phyloP scores from a whole-genome alignment of 1,139 yeast species.

The Meyerozyma athensensis region DNA sequence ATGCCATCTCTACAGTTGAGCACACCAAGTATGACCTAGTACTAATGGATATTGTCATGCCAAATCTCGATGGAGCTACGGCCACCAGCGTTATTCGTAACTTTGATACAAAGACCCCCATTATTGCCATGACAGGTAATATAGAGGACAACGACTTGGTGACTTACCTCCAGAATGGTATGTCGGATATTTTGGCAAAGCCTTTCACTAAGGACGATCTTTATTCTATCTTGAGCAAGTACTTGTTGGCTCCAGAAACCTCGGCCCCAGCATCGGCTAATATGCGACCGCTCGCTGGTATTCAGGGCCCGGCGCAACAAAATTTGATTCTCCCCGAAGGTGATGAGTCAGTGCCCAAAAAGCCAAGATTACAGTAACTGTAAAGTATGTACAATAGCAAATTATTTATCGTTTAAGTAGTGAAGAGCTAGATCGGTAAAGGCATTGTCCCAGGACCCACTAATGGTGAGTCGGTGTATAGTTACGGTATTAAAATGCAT shows the following conservation, averaged over 20 bases:
- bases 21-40: slow-evolving; percentile 75
- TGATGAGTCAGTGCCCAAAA: slow-evolving; percentile 13
- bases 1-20: slow-evolving; percentile 80
- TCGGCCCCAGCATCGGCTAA: slow-evolving; percentile 7
- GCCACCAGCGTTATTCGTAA: slow-evolving; percentile 84
- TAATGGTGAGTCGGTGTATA: slow-evolving; percentile 15
- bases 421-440: slow-evolving; percentile 53
- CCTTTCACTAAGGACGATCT: slow-evolving; percentile 88
- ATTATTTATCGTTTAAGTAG: slow-evolving; percentile 2
- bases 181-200: slow-evolving; percentile 87
- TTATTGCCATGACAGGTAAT: slow-evolving; percentile 92
- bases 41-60: slow-evolving; percentile 92
- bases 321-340: slow-evolving; percentile 9
- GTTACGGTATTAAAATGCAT: slow-evolving; percentile 28
- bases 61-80: slow-evolving; percentile 89
- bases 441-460: slow-evolving; percentile 47
- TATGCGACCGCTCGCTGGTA: slow-evolving; percentile 4
- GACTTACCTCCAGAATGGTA: slow-evolving; percentile 79
- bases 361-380: slow-evolving; percentile 13
- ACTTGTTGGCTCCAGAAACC: slow-evolving; percentile 32
- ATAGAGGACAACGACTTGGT: slow-evolving; percentile 77
- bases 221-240: slow-evolving; percentile 69
- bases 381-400: slow-evolving; percentile 3
- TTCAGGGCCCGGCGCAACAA: slow-evolving; percentile 12
- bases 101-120: slow-evolving; percentile 80